A percentile compares a stretch with the other conserved stretches of the same genome.
Evolutionary conservation across 73 alveolate species (phyloP).

Genomic region (Paramecium biaurelia): DNA sequence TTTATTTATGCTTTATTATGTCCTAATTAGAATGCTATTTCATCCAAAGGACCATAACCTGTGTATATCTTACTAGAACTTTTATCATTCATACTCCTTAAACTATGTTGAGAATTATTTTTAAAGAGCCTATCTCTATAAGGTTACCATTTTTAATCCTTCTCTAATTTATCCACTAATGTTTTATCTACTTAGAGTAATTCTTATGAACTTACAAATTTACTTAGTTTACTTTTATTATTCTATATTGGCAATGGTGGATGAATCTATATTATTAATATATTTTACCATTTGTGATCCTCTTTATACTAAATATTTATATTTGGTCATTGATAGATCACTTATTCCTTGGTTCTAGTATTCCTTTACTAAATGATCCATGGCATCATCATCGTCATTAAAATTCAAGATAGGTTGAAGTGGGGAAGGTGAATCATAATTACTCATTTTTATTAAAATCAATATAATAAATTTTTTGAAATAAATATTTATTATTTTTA

Average conservation of each 20-base stretch:
- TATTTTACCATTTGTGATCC: background rate
- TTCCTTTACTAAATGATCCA: background rate
- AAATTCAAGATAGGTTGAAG: background rate
- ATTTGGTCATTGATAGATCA: constrained; percentile 6
- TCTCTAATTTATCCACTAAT: background rate
- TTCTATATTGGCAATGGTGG: background rate
- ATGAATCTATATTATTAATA: background rate
- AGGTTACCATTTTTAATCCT: background rate
- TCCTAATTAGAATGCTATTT: background rate
- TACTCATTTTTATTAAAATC: background rate
- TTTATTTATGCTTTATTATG: background rate
- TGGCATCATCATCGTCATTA: background rate
- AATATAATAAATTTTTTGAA: background rate
- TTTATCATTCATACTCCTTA: background rate
- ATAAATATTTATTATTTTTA: background rate
- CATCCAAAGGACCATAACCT: constrained; percentile 35
- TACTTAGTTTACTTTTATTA: background rate
- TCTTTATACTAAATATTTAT: background rate
- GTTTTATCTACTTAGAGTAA: background rate
- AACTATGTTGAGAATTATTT: background rate
- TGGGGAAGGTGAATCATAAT: background rate
- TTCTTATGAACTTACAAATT: background rate
- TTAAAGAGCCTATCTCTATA: background rate
- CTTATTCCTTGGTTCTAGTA: background rate
- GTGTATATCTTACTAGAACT: background rate